Evolutionary conservation across 768 basidiomycete genomes (phyloP), one percentile per base, ranked within the genome.

Genomic region (Pleurotus eryngii): DNA sequence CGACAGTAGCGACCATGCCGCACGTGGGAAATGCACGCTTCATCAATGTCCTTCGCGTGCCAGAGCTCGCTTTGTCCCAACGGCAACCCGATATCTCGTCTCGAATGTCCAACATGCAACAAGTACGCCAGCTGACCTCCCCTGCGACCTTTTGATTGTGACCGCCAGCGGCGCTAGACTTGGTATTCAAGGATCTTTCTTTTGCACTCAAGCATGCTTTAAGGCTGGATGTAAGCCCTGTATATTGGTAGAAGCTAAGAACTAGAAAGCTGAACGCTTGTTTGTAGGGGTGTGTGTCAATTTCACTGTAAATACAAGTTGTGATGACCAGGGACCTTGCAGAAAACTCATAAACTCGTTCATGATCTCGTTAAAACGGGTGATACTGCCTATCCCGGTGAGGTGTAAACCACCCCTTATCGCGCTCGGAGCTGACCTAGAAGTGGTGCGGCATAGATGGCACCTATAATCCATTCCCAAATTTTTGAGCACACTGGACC

Each of bases 171-270:
- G 43, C 45, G 47, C 38, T 62, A 93, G 91, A 68, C 77, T 93
- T 30, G 90, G 89, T 50, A 87, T 94, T 61, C 81, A 79, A 47
- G 90, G 91, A 27, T 92, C 91, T 30, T 90, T 89, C 69, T 98
- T 95, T 74, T 98, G 96, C 62, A 85, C 87, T 22, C 96, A 98
- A 72, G 92, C 91, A 50, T 98, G 96, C 74, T 98, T 98, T 83
- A 98, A 97, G 72, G 82, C 86, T 48, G 88, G 83, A 70, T 98
- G 95, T 95, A 71, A 77, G 94, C 78, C 38, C 4, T 17, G 17
- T 57, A 47, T 14, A 59, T 57, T 46, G 11, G 9, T 35, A 35
- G 8, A 35, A 35, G 8, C 30, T 11, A 9, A 42, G 30, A 5
- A 14, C 2, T n/a, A 39, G 18, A 14, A 14, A 14, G 14, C 4